Conservation (phyloP, 169 alveolate genomes). For the Plasmodium berghei region DNA sequence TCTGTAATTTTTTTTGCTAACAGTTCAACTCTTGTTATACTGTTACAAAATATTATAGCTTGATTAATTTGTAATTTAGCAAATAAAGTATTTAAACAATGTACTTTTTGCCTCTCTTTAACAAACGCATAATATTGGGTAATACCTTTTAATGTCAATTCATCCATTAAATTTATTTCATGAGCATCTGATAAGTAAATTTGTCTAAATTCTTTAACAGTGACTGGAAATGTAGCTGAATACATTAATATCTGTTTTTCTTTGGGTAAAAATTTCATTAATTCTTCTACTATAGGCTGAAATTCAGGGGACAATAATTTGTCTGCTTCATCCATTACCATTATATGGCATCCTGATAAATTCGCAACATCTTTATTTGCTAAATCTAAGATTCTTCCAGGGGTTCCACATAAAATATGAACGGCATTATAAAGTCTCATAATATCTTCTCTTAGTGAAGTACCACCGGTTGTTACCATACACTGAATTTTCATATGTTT, state of each 20-base stretch:
- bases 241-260: conserved; percentile 95
- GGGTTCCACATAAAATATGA: conserved; percentile 99
- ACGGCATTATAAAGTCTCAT: conserved; percentile 95
- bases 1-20: conserved; percentile 99
- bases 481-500: conserved; percentile 97
- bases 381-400: conserved; percentile 98
- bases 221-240: conserved; percentile 99
- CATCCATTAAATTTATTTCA: conserved; percentile 98
- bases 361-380: conserved; percentile 95
- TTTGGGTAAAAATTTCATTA: conserved; percentile 93
- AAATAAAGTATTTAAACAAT: conserved; percentile 97
- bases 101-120: conserved; percentile 98
- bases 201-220: conserved; percentile 96
- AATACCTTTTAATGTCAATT: conserved; percentile 98
- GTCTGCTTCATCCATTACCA: conserved; percentile 99
- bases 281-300: conserved; percentile 96
- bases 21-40: conserved; percentile 98
- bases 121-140: conserved; percentile 98
- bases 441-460: conserved; percentile 97
- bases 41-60: conserved; percentile 98
- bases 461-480: conserved; percentile 99
- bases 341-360: conserved; percentile 91
- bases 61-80: conserved; percentile 96
- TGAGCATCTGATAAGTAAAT: conserved; percentile 96
- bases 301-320: conserved; percentile 98